phyloP scores from a whole-genome alignment of 768 basidiomycete species.

The Rhodocollybia butyracea region DNA sequence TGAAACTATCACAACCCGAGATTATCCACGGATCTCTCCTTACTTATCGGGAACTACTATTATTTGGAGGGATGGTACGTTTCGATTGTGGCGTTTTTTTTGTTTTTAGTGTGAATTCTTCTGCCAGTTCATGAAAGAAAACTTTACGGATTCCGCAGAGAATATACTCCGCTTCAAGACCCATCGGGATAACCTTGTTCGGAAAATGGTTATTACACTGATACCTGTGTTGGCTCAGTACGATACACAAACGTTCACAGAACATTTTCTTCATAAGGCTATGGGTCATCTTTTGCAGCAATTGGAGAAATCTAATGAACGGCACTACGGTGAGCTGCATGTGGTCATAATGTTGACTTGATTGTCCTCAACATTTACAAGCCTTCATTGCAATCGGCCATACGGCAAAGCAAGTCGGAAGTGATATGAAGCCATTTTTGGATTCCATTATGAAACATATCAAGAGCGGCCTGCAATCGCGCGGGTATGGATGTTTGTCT shows the following conservation, averaged over 20 bases:
- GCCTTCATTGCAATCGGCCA: conserved; percentile 97
- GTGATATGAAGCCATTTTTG: conserved; percentile 94
- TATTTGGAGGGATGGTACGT: conserved; percentile 92
- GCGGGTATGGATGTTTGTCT: conserved; percentile 55
- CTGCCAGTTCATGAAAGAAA: conserved; percentile 80
- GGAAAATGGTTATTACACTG: conserved; percentile 92
- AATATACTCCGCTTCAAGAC: conserved; percentile 86
- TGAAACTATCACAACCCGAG: conserved; percentile 80
- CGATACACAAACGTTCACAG: conserved; percentile 88
- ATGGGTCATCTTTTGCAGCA: conserved; percentile 91
- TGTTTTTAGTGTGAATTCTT: conserved; percentile 1
- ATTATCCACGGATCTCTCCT: conserved; percentile 90
- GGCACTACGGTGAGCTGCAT: conserved; percentile 70
- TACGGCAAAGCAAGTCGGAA: conserved; percentile 85
- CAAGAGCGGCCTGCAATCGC: conserved; percentile 80
- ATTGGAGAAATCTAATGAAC: conserved; percentile 84
- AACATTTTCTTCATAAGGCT: conserved; percentile 87
- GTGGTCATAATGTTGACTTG: neutral
- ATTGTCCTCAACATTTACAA: conserved; percentile 24
- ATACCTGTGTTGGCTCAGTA: conserved; percentile 94
- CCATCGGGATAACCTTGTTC: conserved; percentile 82
- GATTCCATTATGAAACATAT: conserved; percentile 88
- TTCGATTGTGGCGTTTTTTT: neutral
- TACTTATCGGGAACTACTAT: conserved; percentile 85
- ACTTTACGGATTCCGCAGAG: conserved; percentile 84